Conservation (phyloP, 139 green algal genomes). For the Tetradesmus lagerheimii region DNA sequence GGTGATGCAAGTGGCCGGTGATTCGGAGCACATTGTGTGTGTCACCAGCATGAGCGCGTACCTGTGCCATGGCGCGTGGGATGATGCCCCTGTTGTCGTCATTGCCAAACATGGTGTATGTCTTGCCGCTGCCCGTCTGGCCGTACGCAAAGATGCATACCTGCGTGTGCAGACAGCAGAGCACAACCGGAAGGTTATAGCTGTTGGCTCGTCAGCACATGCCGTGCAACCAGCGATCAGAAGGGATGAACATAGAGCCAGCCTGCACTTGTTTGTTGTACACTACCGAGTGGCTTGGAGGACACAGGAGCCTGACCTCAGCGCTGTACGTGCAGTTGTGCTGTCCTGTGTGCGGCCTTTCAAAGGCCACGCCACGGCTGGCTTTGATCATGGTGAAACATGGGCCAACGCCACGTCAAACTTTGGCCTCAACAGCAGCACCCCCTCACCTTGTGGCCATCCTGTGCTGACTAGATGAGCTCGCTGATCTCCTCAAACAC, state of each 20-base stretch:
- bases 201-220: background rate
- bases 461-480: constrained; percentile 89
- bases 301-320: background rate
- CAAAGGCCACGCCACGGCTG: no score
- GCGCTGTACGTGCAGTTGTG: background rate
- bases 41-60: constrained; percentile 42
- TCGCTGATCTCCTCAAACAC: constrained; percentile 94
- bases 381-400: no score
- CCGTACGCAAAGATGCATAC: constrained; percentile 95
- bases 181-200: background rate
- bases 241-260: no score
- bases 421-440: background rate
- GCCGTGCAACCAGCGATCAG: no score
- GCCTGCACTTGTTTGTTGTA: no score
- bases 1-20: no score
- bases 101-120: constrained; percentile 87
- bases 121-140: constrained; percentile 92
- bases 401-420: no score
- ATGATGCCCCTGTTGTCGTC: constrained; percentile 84
- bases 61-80: constrained; percentile 85
- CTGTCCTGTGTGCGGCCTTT: background rate
- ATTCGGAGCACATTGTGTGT: no score
- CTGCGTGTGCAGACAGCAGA: constrained; percentile 49
- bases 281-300: no score
- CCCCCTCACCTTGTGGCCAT: constrained; percentile 89